Evolutionary conservation across 2,329 filamentous ascomycete genomes (phyloP), one percentile per base, ranked within the genome.

Genomic region (Tolypocladium inflatum): DNA sequence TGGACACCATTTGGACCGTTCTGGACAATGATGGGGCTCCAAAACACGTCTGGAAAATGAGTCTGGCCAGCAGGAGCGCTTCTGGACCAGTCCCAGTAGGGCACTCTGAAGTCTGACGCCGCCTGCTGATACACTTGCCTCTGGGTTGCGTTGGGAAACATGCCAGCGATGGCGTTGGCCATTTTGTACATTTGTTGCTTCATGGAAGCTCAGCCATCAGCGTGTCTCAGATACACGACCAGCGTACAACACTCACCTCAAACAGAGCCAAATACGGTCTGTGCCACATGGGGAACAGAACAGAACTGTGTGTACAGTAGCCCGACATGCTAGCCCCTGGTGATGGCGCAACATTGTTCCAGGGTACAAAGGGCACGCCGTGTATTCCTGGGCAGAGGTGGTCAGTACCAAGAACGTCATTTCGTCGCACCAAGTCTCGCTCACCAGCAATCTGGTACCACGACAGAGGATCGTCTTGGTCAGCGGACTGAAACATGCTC

Each of bases 211-310:
- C 39, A 70, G 60, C 39, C 41, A 26, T 30, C 23, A 10, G 3
- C n/a, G 13, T 21, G 8, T 10, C 30, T 30, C 10, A 1, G 30
- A 38, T 21, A 23, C 23, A 17, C 37, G 23, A 3, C 13, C 17
- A 26, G 35, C 9, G 19, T 8, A 10, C 4, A 35, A 9, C 2
- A 42, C 67, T 59, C 60, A 81, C 82, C 76, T 85, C 82, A 58
- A 82, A 82, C 55, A 84, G 70, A 37, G 78, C 80, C 59, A 94
- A 76, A 70, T 93, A 95, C 1, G 90, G 88, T 55, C 91, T 83
- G 76, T 96, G 91, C 91, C 91, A 95, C 43, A 86, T 81, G 43
- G 87, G 83, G 68, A 96, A 94, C 19, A 94, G 75, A 45, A 87
- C 83, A 1, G 88, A 89, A 30, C 79, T 82, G 71, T 96, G 91